These are phyloP conservation scores for Bigelowiella natans DNA, from an alignment of 78 protist species.

Conservation along the genomic window DNA sequence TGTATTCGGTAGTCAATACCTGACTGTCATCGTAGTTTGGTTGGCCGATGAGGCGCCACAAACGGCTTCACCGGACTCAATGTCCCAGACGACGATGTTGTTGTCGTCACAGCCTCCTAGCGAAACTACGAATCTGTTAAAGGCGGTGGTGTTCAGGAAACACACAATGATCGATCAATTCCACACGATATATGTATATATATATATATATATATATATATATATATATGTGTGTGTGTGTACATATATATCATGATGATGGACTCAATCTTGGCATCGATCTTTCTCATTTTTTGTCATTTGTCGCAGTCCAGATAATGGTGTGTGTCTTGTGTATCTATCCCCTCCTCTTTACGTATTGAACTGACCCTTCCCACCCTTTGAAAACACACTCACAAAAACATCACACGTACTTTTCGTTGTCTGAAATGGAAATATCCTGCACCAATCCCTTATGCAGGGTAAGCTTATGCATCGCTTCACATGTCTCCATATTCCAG, in stretches of 20 bases:
- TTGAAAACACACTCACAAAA: too few species aligned
- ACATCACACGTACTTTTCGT: not conserved
- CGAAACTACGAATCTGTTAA: not conserved
- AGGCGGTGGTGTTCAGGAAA: not conserved
- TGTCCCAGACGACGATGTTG: not conserved
- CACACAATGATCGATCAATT: too few species aligned
- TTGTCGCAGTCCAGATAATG: too few species aligned
- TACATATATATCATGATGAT: not conserved
- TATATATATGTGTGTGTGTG: not conserved
- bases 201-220: not conserved
- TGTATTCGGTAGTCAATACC: too few species aligned
- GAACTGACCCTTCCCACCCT: too few species aligned
- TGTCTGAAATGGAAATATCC: not conserved
- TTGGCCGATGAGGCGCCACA: not conserved
- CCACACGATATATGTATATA: not conserved
- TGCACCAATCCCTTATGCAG: not conserved
- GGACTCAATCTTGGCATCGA: too few species aligned
- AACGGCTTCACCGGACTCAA: not conserved
- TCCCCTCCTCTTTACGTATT: too few species aligned
- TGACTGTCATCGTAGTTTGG: not conserved
- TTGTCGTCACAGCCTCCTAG: not conserved
- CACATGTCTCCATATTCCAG: not conserved
- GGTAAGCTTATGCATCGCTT: not conserved
- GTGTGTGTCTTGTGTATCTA: too few species aligned
- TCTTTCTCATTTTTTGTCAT: too few species aligned